phyloP scores from a whole-genome alignment of 129 eudicot species.

The Flaveria ramosissima region DNA sequence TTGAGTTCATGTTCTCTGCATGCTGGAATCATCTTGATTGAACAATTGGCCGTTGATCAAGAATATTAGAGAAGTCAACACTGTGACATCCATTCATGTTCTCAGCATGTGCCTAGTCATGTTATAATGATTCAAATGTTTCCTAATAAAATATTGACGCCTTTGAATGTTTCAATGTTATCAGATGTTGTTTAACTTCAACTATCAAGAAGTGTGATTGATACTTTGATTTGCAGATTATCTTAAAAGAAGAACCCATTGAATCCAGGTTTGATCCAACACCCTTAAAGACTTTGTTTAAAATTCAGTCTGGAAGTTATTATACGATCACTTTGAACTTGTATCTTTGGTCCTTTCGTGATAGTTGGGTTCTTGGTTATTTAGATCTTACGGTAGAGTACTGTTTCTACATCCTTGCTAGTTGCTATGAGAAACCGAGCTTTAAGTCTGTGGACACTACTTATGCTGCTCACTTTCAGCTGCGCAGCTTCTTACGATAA shows the following conservation, averaged over 20 bases:
- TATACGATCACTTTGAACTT: too few relatives aligned
- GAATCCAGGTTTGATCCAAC: too few relatives aligned
- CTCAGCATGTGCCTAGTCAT: conserved; percentile 10
- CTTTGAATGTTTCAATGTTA: conserved; percentile 4
- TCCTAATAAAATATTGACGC: not conserved
- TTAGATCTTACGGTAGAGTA: not conserved
- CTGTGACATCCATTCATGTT: conserved; percentile 1
- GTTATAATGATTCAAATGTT: not conserved
- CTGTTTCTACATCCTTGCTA: not conserved
- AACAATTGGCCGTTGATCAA: conserved; percentile 6
- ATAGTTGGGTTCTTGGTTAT: not conserved
- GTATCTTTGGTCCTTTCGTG: not conserved
- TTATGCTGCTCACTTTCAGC: conserved; percentile 24
- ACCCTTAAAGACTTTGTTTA: too few relatives aligned
- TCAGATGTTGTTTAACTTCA: not conserved
- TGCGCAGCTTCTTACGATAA: conserved; percentile 24
- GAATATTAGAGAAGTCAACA: conserved; percentile 21
- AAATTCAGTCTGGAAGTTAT: too few relatives aligned
- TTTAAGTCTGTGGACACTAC: conserved; percentile 20
- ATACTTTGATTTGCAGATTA: not conserved
- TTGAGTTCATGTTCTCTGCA: not conserved
- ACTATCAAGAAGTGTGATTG: not conserved
- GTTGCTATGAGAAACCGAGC: conserved; percentile 24
- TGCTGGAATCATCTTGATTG: not conserved
- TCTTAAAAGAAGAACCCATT: too few relatives aligned